Base-by-base conservation (phyloP, 2,329 filamentous ascomycete species). In the Monosporascus sp. region DNA sequence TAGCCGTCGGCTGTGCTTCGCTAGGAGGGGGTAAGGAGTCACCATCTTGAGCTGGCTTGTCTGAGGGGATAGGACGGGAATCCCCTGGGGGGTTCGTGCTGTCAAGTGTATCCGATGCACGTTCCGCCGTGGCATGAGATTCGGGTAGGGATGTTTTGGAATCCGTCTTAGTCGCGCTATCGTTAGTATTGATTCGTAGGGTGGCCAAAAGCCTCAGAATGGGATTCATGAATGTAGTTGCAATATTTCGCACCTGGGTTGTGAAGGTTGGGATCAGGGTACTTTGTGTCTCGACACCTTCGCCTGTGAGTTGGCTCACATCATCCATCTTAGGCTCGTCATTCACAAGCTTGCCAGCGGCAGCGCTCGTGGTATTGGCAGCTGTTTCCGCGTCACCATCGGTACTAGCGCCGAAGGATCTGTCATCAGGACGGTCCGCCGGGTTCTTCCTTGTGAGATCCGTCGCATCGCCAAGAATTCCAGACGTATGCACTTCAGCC, bases 231-330 rank as follows among this genome's bases (percentile, higher is more conserved):
- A 62, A 38, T 41, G 35, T 51, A 35, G 37, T 54, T 52, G 52
- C 52, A 54, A 60, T 54, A 24, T 50, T 50, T 58, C 62, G 64
- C 60, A 65, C 64, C 62, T 64, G 62, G 62, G 57, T 48, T 61
- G 38, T 54, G 51, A 62, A 41, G 46, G 54, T 53, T 24, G 56
- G 17, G 45, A 46, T n/a, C 17, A 24, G 24, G n/a, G 7, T 14
- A 14, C 11, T 18, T 43, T 20, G 31, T 14, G 31, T 35, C 11
- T 35, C 31, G 5, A 35, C 31, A 14, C 52, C 48, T 14, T 51
- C 49, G 31, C 25, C 31, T 25, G n/a, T 48, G 53, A 50, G 38
- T 15, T 54, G 37, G 18, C 39, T 49, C 15, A 41, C 50, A 25
- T 57, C 53, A 27, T 17, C 49, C 43, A 6, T 27, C 27, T 39